A percentile compares a stretch with the other conserved stretches of the same genome.
Evolutionary conservation across 257 asterid genomes (phyloP).

Genomic region (Ilex asprella): DNA sequence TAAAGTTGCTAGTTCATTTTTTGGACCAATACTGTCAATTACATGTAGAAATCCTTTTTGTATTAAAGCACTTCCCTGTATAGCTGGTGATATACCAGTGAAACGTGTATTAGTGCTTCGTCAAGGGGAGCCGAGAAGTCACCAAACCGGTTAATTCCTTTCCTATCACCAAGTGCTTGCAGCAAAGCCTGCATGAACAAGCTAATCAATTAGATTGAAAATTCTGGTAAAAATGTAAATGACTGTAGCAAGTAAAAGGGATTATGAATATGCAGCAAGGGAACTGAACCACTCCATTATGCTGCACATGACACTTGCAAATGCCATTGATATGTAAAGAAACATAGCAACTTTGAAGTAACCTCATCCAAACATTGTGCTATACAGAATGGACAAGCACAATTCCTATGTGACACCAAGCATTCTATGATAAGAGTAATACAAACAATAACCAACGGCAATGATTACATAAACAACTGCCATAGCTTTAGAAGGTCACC

Average conservation of each 20-base stretch:
- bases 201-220: neutral
- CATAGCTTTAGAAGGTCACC: conserved; percentile 25
- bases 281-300: neutral
- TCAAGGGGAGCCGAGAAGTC: conserved; percentile 98
- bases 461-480: neutral
- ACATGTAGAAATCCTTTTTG: neutral
- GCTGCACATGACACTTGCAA: neutral
- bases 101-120: conserved; percentile 89
- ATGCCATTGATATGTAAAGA: neutral
- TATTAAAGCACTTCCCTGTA: neutral
- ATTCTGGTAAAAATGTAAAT: neutral
- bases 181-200: conserved; percentile 58
- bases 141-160: conserved; percentile 87
- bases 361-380: neutral
- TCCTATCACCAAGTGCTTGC: conserved; percentile 94
- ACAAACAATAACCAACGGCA: neutral
- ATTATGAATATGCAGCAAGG: neutral
- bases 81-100: conserved; percentile 51
- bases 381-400: neutral
- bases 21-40: too few species aligned
- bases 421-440: too few species aligned
- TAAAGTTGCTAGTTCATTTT: too few species aligned
- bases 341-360: too few species aligned
- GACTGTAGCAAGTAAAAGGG: neutral
- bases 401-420: neutral